Conservation (phyloP, 768 basidiomycete genomes). For the Hemileccinum rubropunctum region DNA sequence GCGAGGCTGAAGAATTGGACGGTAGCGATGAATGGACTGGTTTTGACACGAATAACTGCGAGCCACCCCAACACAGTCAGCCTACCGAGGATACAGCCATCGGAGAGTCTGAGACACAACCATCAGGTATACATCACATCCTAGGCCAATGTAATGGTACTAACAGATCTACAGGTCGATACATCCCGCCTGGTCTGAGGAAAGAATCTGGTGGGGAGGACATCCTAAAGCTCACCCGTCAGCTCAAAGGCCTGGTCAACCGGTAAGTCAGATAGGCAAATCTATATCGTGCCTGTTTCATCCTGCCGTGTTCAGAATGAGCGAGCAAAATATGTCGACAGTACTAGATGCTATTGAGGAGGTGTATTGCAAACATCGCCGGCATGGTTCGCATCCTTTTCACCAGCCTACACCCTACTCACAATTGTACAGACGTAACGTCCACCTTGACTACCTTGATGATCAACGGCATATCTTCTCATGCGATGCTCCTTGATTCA, state of each 20-base stretch:
- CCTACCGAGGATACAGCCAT: neutral
- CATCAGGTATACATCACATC: constrained; percentile 12
- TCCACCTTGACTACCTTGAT: constrained; percentile 73
- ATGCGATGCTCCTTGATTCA: constrained; percentile 80
- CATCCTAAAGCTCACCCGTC: constrained; percentile 60
- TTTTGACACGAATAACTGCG: constrained; percentile 21
- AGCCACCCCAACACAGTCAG: neutral
- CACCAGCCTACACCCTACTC: constrained; percentile 2
- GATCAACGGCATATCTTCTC: constrained; percentile 74
- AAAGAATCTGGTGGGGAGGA: constrained; percentile 45
- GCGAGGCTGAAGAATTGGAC: constrained; percentile 24
- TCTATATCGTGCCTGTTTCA: neutral
- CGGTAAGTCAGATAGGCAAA: constrained; percentile 43
- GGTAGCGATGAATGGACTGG: constrained; percentile 38
- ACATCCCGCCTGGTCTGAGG: constrained; percentile 82
- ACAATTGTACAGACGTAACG: constrained; percentile 64
- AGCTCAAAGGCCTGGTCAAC: constrained; percentile 86
- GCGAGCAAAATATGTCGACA: constrained; percentile 80
- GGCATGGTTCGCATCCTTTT: constrained; percentile 58
- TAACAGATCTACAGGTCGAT: constrained; percentile 40
- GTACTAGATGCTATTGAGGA: constrained; percentile 75
- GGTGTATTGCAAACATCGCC: constrained; percentile 69
- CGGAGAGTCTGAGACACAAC: constrained; percentile 4
- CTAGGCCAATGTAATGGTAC: neutral
- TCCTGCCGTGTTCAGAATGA: constrained; percentile 55